Evolutionary conservation across 495 filamentous ascomycete species (phyloP).

Genomic region (Penicillium macrosclerotiorum): DNA sequence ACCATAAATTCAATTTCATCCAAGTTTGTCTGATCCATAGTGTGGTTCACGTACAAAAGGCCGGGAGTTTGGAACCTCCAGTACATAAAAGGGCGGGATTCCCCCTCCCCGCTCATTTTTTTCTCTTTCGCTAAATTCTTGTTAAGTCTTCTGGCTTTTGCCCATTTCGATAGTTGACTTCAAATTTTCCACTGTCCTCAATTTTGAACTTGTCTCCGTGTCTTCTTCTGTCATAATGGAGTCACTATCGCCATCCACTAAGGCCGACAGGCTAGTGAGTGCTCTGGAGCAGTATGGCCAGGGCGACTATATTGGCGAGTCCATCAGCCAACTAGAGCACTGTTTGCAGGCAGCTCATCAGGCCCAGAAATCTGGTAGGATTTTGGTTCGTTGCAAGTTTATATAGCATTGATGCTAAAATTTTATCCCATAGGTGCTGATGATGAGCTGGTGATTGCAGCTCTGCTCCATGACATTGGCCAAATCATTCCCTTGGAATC

Average conservation of each 20-base stretch:
- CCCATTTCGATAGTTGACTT: too few relatives aligned
- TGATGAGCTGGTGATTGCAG: slow-evolving; percentile 39
- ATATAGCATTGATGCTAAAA: slow-evolving; percentile 4
- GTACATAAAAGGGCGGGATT: too few relatives aligned
- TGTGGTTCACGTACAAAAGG: too few relatives aligned
- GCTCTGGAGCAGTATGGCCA: slow-evolving; percentile 33
- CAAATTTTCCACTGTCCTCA: too few relatives aligned
- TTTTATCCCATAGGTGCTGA: slow-evolving; percentile 20
- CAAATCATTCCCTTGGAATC: slow-evolving; percentile 37
- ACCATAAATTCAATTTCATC: too few relatives aligned
- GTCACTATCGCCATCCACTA: slow-evolving; percentile 7
- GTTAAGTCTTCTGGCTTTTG: too few relatives aligned
- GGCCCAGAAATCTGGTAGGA: slow-evolving; percentile 21
- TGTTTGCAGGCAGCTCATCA: slow-evolving; percentile 43
- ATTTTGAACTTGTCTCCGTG: not conserved
- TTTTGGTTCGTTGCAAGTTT: not conserved
- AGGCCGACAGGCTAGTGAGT: slow-evolving; percentile 18
- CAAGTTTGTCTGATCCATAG: too few relatives aligned
- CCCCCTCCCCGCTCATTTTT: not conserved
- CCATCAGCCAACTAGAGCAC: slow-evolving; percentile 47
- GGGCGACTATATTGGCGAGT: slow-evolving; percentile 42
- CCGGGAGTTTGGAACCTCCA: too few relatives aligned
- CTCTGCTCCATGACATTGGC: slow-evolving; percentile 46
- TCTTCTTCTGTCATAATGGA: slow-evolving; percentile 4
- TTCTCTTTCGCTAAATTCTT: too few relatives aligned